Conservation (phyloP, 2,329 filamentous ascomycete species). For the Trichoderma sp. region DNA sequence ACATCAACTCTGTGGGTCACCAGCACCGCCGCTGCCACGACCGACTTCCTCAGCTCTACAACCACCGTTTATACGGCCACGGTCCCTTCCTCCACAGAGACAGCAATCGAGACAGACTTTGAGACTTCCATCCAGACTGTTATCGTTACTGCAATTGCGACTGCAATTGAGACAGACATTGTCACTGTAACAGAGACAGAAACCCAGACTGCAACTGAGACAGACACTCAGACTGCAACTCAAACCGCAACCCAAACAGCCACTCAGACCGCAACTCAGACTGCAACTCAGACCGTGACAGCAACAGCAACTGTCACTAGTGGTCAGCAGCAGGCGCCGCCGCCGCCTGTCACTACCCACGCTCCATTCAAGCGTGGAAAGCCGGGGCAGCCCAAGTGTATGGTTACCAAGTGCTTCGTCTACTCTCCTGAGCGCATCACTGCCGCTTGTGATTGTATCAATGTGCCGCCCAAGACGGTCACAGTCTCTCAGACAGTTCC, state of each 20-base stretch:
- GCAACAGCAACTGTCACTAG: slow-evolving; percentile 18
- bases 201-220: slow-evolving; percentile 20
- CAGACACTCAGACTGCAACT: background rate
- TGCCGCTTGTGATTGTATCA: slow-evolving; percentile 28
- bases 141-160: background rate
- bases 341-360: background rate
- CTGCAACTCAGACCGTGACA: slow-evolving; percentile 22
- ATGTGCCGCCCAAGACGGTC: slow-evolving; percentile 25
- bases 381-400: slow-evolving; percentile 23
- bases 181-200: background rate
- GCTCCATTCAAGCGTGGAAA: slow-evolving; percentile 15
- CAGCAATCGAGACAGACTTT: slow-evolving; percentile 8
- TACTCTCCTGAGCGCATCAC: slow-evolving; percentile 28
- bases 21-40: slow-evolving; percentile 17
- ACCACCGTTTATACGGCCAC: slow-evolving; percentile 27
- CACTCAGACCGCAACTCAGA: background rate
- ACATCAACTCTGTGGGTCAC: slow-evolving; percentile 22
- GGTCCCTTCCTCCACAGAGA: slow-evolving; percentile 24
- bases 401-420: slow-evolving; percentile 25
- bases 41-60: slow-evolving; percentile 19
- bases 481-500: slow-evolving; percentile 21
- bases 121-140: background rate
- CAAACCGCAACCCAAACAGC: background rate
- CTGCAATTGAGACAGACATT: background rate
- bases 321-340: background rate